phyloP scores from a whole-genome alignment of 2,329 filamentous ascomycete species.

The Fusarium foetens region DNA sequence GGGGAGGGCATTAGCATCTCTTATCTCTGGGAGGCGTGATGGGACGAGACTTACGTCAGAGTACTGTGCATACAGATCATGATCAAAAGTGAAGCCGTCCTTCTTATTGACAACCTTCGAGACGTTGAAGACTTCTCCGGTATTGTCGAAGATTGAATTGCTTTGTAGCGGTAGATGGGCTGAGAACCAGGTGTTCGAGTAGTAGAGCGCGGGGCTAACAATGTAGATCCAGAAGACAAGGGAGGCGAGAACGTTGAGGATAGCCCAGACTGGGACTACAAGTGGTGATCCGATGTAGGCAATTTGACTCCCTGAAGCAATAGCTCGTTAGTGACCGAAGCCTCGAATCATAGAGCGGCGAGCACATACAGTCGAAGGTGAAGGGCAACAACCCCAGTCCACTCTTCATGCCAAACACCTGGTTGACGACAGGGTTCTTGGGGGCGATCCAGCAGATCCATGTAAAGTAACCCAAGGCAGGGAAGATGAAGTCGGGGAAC shows the following conservation, averaged over 20 bases:
- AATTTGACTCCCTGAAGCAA: slow-evolving; percentile 43
- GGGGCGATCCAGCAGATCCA: slow-evolving; percentile 62
- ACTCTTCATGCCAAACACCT: slow-evolving; percentile 60
- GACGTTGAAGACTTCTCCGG: slow-evolving; percentile 59
- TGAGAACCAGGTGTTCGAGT: slow-evolving; percentile 61
- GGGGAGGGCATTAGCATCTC: neutral
- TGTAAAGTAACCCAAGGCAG: slow-evolving; percentile 56
- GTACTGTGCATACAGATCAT: slow-evolving; percentile 59
- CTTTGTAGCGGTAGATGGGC: slow-evolving; percentile 63
- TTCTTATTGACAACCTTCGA: slow-evolving; percentile 58
- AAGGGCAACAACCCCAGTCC: slow-evolving; percentile 54
- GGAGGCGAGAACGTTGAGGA: slow-evolving; percentile 58
- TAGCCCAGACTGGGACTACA: slow-evolving; percentile 56
- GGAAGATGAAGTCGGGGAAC: slow-evolving; percentile 61
- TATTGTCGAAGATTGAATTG: slow-evolving; percentile 65
- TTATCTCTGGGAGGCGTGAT: fast-evolving
- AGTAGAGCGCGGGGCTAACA: slow-evolving; percentile 57
- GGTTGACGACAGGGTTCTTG: slow-evolving; percentile 57
- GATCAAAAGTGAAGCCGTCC: slow-evolving; percentile 54
- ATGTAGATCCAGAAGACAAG: slow-evolving; percentile 61
- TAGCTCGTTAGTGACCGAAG: neutral
- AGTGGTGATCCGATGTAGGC: slow-evolving; percentile 55
- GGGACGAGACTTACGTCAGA: slow-evolving; percentile 53
- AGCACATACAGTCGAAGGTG: slow-evolving; percentile 54
- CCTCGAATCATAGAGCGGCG: fast-evolving